Evolutionary conservation across 208 protist species (phyloP), one percentile per base, ranked within the genome.

Genomic region (Polymyxa betae): DNA sequence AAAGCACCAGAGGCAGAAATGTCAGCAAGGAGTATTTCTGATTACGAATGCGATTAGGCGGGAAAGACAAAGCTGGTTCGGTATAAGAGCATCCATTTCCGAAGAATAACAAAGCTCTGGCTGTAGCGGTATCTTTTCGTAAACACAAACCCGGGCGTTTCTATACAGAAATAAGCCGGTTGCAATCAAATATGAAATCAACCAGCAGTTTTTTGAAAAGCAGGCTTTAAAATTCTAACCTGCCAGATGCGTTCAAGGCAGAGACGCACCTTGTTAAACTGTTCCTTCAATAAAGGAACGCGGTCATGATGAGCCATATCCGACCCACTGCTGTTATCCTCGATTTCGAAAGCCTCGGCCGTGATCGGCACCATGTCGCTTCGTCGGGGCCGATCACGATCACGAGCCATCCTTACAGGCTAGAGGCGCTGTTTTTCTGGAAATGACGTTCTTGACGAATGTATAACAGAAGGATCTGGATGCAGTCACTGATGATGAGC

Each of bases 1-100:
- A 96, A 10, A 96, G 90, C 46, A 95, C 93, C 88, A 94, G 91
- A 1, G 90, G 92, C 40, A 92, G 43, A 64, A 93, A 92, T n/a
- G 89, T 88, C 24, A 94, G 38, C 0, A 92, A 64, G 10, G 64
- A 89, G 68, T 93, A 93, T 88, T 94, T 93, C 52, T 91, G 89
- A 77, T 92, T 93, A 54, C 64, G 46, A 45, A 93, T 44, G 24
- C 49, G 12, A 78, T 93, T 93, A 0, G 16, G 24, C 0, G 60
- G 32, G 68, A 88, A 90, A 38, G 45, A 78, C n/a, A 88, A 38
- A 5, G 88, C 60, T n/a, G 88, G 88, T 43, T 89, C 32, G 12
- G 72, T 82, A 82, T 82, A 82, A n/a, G 72, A 5, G 72, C 72
- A 82, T 12, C 72, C 72, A 43, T 82, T 82, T 43, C 72, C 72